These are phyloP conservation scores for Trametes pubescens DNA, from an alignment of 1,284 basidiomycete genomes.

Conservation along the genomic window DNA sequence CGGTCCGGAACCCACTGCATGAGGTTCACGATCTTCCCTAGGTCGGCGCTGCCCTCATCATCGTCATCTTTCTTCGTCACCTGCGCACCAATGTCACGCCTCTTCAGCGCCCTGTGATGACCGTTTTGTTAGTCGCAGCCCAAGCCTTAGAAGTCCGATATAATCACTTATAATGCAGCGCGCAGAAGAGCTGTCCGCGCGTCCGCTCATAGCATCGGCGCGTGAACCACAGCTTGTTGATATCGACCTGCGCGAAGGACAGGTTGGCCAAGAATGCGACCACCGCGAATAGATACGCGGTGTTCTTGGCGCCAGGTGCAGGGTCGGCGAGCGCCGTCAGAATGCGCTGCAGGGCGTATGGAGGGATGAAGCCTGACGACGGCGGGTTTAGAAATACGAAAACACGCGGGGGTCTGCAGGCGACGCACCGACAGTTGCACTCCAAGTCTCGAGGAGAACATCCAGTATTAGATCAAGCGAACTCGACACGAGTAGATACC, in stretches of 20 bases:
- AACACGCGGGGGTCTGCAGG: no score
- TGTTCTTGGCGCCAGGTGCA: constrained; percentile 55
- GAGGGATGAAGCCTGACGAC: constrained; percentile 58
- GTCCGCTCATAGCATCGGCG: constrained; percentile 73
- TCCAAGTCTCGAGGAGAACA: constrained; percentile 63
- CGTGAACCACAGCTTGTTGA: constrained; percentile 72
- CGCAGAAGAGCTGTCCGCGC: constrained; percentile 74
- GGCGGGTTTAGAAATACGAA: constrained; percentile 5
- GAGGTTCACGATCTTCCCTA: constrained; percentile 77
- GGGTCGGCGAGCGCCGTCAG: constrained; percentile 56
- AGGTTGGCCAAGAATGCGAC: constrained; percentile 73
- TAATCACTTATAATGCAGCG: constrained; percentile 67
- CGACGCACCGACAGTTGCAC: constrained; percentile 62
- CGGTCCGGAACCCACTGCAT: constrained; percentile 62
- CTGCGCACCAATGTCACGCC: constrained; percentile 68
- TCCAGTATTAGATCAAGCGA: constrained; percentile 76
- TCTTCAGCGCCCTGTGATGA: constrained; percentile 54
- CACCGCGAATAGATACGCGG: constrained; percentile 74
- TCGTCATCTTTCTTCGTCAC: constrained; percentile 46
- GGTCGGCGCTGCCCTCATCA: constrained; percentile 55
- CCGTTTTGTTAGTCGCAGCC: not conserved
- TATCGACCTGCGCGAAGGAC: constrained; percentile 72
- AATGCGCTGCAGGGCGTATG: constrained; percentile 68
- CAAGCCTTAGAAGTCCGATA: not conserved
- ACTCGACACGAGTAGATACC: constrained; percentile 74